Evolutionary conservation across 2,329 filamentous ascomycete genomes (phyloP), one percentile per base, ranked within the genome.

Genomic region (Teratosphaeria zuluensis): DNA sequence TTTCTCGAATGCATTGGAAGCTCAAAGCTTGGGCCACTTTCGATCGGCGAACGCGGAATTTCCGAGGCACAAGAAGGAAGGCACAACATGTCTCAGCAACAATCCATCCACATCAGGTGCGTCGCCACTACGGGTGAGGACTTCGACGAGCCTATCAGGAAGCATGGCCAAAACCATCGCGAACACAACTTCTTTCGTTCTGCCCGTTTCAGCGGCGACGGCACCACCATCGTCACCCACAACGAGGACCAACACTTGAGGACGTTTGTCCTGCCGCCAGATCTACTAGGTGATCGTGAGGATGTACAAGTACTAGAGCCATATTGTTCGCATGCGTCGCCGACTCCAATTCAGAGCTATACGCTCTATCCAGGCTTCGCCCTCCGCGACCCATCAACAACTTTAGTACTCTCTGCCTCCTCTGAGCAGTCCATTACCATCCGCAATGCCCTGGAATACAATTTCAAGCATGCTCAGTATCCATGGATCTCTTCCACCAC

Each of bases 381-480:
- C 58, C 72, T 84, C 12, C 74, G 77, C 52, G 76, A 84, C 57
- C 68, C 77, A 1, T 74, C 73, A 5, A 81, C 75, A 1, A 77
- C 76, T 1, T 69, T 81, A 3, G 72, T 83, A 9, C 75, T 86
- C 1, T 74, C 78, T 28, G 80, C 81, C 42, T 70, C 77, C 4
- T 72, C 77, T 31, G 78, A 84, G 60, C 78, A 81, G 53, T 83
- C 84, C 4, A 79, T 86, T 57, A 76, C 77, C 9, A 72, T 86
- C 14, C 72, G 76, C 59, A 85, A 84, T 54, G 79, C 79, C 1
- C 69, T 85, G 19, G 75, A 77, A 57, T 76, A 78, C 48, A 68
- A 56, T 21, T 57, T 70, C 6, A 69, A 73, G 1, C 65, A 82
- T 32, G 78, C 78, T 3, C 77, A 74, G 12, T 87, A 86, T 68